A percentile compares a stretch with the other conserved stretches of the same genome.
These are phyloP conservation scores for Leccinum rimulosum DNA, from an alignment of 768 basidiomycete species.

Conservation along the genomic window DNA sequence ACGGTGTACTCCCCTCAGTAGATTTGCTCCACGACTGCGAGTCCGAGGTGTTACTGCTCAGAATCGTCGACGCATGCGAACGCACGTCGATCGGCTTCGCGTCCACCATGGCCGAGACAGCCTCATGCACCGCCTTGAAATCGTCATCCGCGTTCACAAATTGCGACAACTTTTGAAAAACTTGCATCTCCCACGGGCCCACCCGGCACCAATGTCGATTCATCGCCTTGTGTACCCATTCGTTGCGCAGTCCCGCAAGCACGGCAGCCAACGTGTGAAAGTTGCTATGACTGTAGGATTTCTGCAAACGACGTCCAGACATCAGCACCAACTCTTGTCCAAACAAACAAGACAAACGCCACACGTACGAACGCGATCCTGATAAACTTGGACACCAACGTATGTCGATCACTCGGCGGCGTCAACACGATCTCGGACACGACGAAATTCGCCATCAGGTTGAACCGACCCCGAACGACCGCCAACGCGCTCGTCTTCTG, in stretches of 20 bases:
- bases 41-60: conserved; percentile 45
- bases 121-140: conserved; percentile 72
- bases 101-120: conserved; percentile 62
- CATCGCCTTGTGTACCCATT: conserved; percentile 69
- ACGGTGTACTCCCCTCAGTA: conserved; percentile 43
- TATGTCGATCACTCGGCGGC: conserved; percentile 57
- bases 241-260: conserved; percentile 68
- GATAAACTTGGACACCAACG: conserved; percentile 76
- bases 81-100: conserved; percentile 56
- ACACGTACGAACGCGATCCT: conserved; percentile 76
- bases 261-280: conserved; percentile 80
- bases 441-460: conserved; percentile 78
- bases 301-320: conserved; percentile 42
- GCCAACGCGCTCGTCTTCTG: conserved; percentile 71
- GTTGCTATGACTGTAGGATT: conserved; percentile 75
- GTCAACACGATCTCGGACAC: conserved; percentile 80
- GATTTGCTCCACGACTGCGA: conserved; percentile 36
- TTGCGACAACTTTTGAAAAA: conserved; percentile 67
- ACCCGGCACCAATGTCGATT: conserved; percentile 55
- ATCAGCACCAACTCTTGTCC: background rate
- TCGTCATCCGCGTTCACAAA: conserved; percentile 64
- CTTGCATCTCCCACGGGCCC: conserved; percentile 66
- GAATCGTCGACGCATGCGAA: conserved; percentile 53
- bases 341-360: background rate
- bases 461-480: conserved; percentile 78